Conservation (phyloP, 2,329 filamentous ascomycete species). For the Coniosporium uncinatum region DNA sequence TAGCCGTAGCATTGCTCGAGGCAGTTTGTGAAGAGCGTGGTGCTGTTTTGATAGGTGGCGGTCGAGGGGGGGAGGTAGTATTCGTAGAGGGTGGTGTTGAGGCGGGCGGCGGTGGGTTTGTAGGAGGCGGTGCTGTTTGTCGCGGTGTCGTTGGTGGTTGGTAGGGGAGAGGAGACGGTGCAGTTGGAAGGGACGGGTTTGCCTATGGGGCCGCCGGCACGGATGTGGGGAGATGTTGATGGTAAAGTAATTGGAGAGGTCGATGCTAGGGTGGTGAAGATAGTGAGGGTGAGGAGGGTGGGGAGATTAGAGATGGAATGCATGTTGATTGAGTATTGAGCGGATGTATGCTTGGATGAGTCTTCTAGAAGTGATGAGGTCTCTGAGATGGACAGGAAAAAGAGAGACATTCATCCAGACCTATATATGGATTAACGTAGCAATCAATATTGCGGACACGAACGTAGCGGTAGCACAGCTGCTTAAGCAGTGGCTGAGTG, state of each 20-base stretch:
- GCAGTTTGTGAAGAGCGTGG: constrained; percentile 2
- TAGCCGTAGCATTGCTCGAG: constrained; percentile 26
- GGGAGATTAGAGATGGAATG: no score
- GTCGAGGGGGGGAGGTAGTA: constrained; percentile 5
- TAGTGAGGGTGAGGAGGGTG: no score
- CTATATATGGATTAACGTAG: no score
- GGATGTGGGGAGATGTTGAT: neutral
- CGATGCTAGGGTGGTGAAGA: no score
- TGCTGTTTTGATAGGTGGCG: neutral
- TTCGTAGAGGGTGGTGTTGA: constrained; percentile 2
- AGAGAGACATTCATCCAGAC: no score
- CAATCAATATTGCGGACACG: no score
- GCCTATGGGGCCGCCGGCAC: constrained; percentile 2
- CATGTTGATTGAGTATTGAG: no score
- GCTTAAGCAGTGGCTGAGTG: no score
- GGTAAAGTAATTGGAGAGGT: no score
- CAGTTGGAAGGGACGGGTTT: constrained; percentile 4
- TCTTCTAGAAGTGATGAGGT: neutral
- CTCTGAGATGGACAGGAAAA: neutral
- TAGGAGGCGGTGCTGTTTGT: neutral
- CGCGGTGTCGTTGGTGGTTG: neutral
- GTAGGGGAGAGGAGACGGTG: neutral
- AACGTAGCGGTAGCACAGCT: no score
- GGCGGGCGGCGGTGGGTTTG: constrained; percentile 1
- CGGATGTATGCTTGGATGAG: no score